A percentile compares a stretch with the other conserved stretches of the same genome.
Conservation (phyloP, 2,329 filamentous ascomycete genomes). For the Colletotrichum aenigma region DNA sequence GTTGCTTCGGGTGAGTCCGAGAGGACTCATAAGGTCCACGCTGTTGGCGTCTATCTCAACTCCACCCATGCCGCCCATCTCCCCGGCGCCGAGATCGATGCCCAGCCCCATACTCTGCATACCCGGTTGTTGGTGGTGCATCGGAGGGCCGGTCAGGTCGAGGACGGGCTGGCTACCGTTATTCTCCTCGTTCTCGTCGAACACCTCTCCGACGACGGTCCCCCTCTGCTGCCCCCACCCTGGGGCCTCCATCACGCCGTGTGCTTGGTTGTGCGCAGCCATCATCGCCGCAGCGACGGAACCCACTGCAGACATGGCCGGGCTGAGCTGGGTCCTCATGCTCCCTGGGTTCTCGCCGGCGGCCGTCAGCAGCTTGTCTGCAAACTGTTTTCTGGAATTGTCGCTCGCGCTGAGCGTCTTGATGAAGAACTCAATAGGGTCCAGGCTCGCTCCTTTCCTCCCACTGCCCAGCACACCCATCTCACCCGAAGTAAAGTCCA, state of each 20-base stretch:
- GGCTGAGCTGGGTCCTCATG: constrained; percentile 37
- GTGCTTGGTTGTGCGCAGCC: neutral
- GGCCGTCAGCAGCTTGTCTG: constrained; percentile 45
- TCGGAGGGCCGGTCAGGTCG: neutral
- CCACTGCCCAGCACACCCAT: constrained; percentile 35
- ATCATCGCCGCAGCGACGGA: constrained; percentile 3
- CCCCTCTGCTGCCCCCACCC: constrained; percentile 8
- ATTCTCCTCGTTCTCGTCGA: constrained; percentile 11
- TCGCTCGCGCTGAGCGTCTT: constrained; percentile 47
- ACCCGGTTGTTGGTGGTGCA: neutral
- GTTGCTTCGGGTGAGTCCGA: constrained; percentile 17
- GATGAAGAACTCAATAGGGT: constrained; percentile 49
- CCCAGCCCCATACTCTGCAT: constrained; percentile 7
- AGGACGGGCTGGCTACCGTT: neutral
- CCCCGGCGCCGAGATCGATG: neutral
- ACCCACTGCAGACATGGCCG: constrained; percentile 24
- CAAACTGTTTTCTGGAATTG: constrained; percentile 46
- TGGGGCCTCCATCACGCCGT: neutral
- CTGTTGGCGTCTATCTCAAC: constrained; percentile 13
- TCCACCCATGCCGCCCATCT: neutral
- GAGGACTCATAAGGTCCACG: constrained; percentile 18
- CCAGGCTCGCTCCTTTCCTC: constrained; percentile 35
- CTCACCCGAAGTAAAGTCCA: constrained; percentile 35
- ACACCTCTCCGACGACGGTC: constrained; percentile 7
- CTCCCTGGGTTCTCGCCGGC: constrained; percentile 42